Evolutionary conservation across 148 eudicot genomes (phyloP).

Genomic region (Rhododendron kiyosumense): DNA sequence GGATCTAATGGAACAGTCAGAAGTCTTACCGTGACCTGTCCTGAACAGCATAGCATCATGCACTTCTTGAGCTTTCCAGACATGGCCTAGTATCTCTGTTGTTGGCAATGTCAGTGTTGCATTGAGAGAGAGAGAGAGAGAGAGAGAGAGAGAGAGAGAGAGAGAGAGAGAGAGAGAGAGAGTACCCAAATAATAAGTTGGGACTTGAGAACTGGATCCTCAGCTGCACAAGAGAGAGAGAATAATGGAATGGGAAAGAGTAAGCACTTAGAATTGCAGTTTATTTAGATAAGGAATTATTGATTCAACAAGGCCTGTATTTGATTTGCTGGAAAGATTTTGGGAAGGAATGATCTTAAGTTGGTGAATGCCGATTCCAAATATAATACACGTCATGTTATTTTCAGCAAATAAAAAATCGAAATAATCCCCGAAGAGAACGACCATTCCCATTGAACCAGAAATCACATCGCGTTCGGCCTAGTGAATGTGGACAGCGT

Average conservation of each 20-base stretch:
- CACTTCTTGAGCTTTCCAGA: not conserved
- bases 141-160: not conserved
- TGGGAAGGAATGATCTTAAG: not conserved
- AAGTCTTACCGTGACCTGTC: not conserved
- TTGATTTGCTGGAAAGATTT: not conserved
- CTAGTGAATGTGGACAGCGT: not conserved
- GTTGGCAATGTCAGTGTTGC: not conserved
- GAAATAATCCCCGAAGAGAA: not conserved
- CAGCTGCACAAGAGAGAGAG: not conserved
- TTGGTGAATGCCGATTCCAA: not conserved
- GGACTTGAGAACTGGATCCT: not conserved
- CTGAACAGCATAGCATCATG: conserved; percentile 2
- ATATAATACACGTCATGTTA: not conserved
- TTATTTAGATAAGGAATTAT: not conserved
- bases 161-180: not conserved
- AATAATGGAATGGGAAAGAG: not conserved
- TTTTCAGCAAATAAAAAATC: not conserved
- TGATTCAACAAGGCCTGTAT: not conserved
- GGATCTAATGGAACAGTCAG: not conserved
- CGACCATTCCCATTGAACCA: not conserved
- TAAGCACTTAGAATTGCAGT: not conserved
- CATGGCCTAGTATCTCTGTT: not conserved
- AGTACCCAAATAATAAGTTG: not conserved
- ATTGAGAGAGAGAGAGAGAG: not conserved
- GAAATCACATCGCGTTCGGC: not conserved